A percentile compares a stretch with the other conserved stretches of the same genome.
Conservation (phyloP, 164 flowering plant genomes). For the Brasenia schreberi region DNA sequence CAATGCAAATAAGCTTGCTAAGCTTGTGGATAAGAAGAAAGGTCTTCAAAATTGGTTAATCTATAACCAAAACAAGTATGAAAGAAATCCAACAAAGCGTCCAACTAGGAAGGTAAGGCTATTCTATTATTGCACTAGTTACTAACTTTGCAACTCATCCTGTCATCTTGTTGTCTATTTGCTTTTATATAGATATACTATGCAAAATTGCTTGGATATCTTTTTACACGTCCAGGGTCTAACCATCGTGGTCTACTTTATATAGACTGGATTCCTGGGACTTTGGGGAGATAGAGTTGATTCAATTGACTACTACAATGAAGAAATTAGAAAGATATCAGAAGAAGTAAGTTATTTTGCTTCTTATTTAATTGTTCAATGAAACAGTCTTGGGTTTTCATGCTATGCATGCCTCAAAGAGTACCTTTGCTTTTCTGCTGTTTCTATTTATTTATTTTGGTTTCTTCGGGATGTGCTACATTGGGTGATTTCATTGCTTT, state of each 20-base stretch:
- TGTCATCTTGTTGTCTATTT: not conserved
- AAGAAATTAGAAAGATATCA: slow-evolving; percentile 35
- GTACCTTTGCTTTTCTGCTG: too few relatives aligned
- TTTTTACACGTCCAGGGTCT: not conserved
- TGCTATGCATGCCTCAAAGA: too few relatives aligned
- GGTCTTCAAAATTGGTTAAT: slow-evolving; percentile 63
- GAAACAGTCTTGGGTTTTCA: too few relatives aligned
- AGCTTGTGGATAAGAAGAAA: slow-evolving; percentile 52
- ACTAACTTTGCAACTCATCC: not conserved
- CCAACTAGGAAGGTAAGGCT: slow-evolving; percentile 46
- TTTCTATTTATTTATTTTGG: too few relatives aligned
- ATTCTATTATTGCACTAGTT: too few relatives aligned
- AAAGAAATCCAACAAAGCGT: slow-evolving; percentile 36
- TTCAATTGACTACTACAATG: slow-evolving; percentile 50
- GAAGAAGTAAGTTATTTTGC: slow-evolving; percentile 32
- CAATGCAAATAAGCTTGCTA: slow-evolving; percentile 53
- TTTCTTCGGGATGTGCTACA: too few relatives aligned
- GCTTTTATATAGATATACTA: not conserved
- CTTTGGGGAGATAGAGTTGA: slow-evolving; percentile 57
- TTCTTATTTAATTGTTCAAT: not conserved
- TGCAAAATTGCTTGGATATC: not conserved
- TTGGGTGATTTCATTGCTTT: too few relatives aligned
- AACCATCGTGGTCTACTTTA: slow-evolving; percentile 1
- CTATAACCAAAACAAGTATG: slow-evolving; percentile 46
- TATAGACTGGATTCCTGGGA: slow-evolving; percentile 73